Percentiles rank a stretch among this genome's conserved stretches.
Conservation (phyloP, 495 filamentous ascomycete genomes). For the Penicillium tannophilum region DNA sequence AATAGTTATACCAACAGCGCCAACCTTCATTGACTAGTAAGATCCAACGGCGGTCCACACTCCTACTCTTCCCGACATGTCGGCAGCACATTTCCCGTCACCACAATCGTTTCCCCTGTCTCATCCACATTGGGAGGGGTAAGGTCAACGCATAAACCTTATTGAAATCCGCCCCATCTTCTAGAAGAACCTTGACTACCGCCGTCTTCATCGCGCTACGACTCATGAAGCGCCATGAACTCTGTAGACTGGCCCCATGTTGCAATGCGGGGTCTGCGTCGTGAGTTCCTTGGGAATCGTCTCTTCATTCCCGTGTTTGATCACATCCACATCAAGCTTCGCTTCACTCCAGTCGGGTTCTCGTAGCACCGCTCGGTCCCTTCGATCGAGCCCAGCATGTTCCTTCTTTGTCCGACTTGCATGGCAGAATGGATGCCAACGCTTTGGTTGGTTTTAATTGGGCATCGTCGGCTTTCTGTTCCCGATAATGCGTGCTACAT, state of each 20-base stretch:
- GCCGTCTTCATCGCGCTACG: constrained; percentile 1
- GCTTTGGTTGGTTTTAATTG: not conserved
- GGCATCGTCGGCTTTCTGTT: not conserved
- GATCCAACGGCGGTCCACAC: not conserved
- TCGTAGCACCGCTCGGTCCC: not conserved
- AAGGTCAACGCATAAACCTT: constrained; percentile 1
- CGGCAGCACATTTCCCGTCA: not conserved
- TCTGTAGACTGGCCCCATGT: not conserved
- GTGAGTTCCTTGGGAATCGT: not conserved
- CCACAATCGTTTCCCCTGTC: not conserved
- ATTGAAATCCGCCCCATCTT: constrained; percentile 4
- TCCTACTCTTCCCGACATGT: not conserved
- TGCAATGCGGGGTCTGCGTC: not conserved
- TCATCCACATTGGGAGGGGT: not conserved
- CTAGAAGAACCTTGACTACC: constrained; percentile 4
- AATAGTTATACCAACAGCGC: constrained; percentile 1
- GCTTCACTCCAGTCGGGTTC: not conserved
- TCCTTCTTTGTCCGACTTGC: not conserved
- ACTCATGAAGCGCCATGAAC: constrained; percentile 1
- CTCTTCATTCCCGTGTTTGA: not conserved
- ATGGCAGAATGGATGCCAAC: not conserved
- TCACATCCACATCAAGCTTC: not conserved
- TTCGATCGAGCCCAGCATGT: not conserved
- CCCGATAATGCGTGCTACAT: not conserved
- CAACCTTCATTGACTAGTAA: not conserved